These are phyloP conservation scores for Aspergillus unguis DNA, from an alignment of 2,329 filamentous ascomycete genomes.

Conservation along the genomic window DNA sequence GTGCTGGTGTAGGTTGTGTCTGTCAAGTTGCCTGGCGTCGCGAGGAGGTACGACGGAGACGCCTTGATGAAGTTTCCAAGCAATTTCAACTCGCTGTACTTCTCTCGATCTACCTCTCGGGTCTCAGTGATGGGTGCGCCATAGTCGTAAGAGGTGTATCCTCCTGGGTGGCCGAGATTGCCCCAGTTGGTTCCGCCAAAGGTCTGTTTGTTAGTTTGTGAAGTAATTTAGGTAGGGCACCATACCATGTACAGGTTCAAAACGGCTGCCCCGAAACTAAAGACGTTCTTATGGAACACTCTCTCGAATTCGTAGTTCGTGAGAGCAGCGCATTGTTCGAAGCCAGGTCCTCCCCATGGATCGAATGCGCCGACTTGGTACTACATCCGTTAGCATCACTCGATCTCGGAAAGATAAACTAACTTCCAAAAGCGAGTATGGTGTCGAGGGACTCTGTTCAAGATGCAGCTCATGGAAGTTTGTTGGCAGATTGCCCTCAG, in stretches of 20 bases:
- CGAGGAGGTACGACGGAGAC: conserved; percentile 65
- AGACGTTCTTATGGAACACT: conserved; percentile 75
- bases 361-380: conserved; percentile 72
- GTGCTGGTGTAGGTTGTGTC: conserved; percentile 49
- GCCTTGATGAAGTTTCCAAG: conserved; percentile 71
- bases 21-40: conserved; percentile 49
- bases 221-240: background rate
- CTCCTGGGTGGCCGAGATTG: conserved; percentile 67
- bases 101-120: conserved; percentile 65
- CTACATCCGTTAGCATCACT: conserved; percentile 31
- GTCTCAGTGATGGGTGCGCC: conserved; percentile 66
- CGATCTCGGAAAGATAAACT: conserved; percentile 1
- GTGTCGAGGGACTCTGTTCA: conserved; percentile 61
- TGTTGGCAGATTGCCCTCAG: conserved; percentile 54
- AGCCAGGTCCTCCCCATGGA: conserved; percentile 70
- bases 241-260: conserved; percentile 72
- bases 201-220: conserved; percentile 40
- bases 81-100: conserved; percentile 76
- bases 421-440: conserved; percentile 61
- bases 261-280: conserved; percentile 63
- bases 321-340: conserved; percentile 63
- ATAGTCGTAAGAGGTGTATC: conserved; percentile 62
- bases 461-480: conserved; percentile 55
- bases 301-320: conserved; percentile 71
- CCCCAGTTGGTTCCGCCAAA: conserved; percentile 84